Conservation (phyloP, 208 protist species). For the Trypanosoma grayi region DNA sequence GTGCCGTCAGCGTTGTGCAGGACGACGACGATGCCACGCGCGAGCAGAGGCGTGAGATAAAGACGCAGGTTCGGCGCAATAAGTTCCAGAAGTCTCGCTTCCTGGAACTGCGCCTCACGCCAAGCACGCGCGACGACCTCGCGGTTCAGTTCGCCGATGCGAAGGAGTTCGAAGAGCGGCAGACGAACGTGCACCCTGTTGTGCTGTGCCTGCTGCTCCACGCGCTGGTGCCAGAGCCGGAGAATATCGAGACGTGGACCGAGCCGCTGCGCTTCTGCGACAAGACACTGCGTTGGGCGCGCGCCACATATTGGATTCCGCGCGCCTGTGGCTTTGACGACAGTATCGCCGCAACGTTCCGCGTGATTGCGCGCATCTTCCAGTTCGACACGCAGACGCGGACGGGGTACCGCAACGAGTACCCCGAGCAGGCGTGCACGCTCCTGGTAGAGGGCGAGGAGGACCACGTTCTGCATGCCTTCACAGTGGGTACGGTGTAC, state of each 20-base stretch:
- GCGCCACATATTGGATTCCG: conserved; percentile 79
- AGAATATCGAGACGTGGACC: conserved; percentile 76
- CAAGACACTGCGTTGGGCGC: conserved; percentile 58
- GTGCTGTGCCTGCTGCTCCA: conserved; percentile 73
- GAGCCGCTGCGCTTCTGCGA: conserved; percentile 86
- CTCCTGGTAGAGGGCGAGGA: conserved; percentile 52
- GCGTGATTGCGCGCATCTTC: conserved; percentile 77
- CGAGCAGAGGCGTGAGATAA: conserved; percentile 63
- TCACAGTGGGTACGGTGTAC: conserved; percentile 81
- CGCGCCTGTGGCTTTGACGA: conserved; percentile 72
- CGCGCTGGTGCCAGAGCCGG: conserved; percentile 45
- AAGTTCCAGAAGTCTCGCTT: conserved; percentile 82
- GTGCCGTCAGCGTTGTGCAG: background rate
- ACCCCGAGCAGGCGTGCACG: conserved; percentile 75
- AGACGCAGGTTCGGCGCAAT: conserved; percentile 62
- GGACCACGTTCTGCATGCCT: conserved; percentile 68
- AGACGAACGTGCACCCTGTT: conserved; percentile 55
- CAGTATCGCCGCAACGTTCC: conserved; percentile 44
- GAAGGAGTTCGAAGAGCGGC: conserved; percentile 35
- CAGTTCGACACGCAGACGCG: conserved; percentile 55
- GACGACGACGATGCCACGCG: background rate
- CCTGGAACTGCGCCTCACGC: conserved; percentile 56
- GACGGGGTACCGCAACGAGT: conserved; percentile 52
- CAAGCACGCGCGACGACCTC: conserved; percentile 50
- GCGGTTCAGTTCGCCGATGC: conserved; percentile 75